Conservation (phyloP, 331 rosid genomes). For the Pyracantha coccinea region DNA sequence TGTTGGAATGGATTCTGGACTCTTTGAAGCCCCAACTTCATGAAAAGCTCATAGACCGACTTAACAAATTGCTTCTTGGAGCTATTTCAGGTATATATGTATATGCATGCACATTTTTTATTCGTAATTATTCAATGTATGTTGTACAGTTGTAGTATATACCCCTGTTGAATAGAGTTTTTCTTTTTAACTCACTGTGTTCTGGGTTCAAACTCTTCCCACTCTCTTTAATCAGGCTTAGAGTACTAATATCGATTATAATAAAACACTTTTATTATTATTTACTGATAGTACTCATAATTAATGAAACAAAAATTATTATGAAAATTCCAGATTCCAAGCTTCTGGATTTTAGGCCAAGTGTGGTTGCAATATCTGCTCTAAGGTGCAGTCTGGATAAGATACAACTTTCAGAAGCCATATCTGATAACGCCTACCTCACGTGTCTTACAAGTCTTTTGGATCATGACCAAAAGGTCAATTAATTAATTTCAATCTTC, state of each 20-base stretch:
- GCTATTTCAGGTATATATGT: conserved; percentile 23
- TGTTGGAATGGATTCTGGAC: conserved; percentile 13
- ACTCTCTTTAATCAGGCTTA: too few relatives aligned
- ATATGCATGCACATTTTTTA: too few relatives aligned
- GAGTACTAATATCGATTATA: too few relatives aligned
- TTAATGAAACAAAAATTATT: too few relatives aligned
- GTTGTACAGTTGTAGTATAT: too few relatives aligned
- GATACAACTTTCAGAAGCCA: not conserved
- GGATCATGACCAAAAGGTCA: conserved; percentile 33
- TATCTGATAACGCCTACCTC: conserved; percentile 3
- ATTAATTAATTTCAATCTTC: not conserved
- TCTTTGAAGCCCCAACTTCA: conserved; percentile 17
- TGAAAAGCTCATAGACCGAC: conserved; percentile 5
- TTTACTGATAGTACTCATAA: too few relatives aligned
- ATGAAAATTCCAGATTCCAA: conserved; percentile 18
- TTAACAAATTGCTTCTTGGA: conserved; percentile 22
- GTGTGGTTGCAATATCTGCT: conserved; percentile 36
- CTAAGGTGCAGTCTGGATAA: conserved; percentile 22
- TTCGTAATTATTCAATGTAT: too few relatives aligned
- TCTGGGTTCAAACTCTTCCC: too few relatives aligned
- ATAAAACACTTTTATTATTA: too few relatives aligned
- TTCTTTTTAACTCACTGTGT: too few relatives aligned
- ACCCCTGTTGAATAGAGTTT: too few relatives aligned
- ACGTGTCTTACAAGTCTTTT: conserved; percentile 16
- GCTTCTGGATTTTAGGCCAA: conserved; percentile 30